These are phyloP conservation scores for Nitzschia sp. DNA, from an alignment of 108 stramenopile genomes.

Conservation along the genomic window DNA sequence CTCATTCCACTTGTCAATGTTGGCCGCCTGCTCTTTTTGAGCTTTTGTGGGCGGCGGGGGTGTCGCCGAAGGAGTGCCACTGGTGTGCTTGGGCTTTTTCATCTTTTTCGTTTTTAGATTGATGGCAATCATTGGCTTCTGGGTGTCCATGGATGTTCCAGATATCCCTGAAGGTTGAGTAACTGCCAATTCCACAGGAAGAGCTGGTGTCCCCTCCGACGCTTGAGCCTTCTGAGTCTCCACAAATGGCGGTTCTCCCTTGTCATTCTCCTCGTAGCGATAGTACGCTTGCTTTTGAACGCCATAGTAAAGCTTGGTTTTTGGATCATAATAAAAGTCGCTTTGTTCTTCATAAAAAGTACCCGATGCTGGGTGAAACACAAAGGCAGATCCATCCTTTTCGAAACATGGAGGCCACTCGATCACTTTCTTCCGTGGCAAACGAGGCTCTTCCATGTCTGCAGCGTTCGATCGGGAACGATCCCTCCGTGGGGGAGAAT, in stretches of 20 bases:
- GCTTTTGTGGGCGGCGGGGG: slow-evolving; percentile 30
- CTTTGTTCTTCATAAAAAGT: slow-evolving; percentile 78
- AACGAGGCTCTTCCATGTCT: not conserved
- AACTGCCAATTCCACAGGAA: not conserved
- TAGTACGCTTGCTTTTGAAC: slow-evolving; percentile 63
- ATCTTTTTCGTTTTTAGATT: slow-evolving; percentile 43
- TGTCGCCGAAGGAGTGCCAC: not conserved
- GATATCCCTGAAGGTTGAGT: slow-evolving; percentile 5
- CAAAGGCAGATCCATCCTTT: slow-evolving; percentile 55
- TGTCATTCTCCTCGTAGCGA: slow-evolving; percentile 37
- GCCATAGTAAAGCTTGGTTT: slow-evolving; percentile 75
- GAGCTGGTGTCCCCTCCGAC: slow-evolving; percentile 2
- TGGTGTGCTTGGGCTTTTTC: slow-evolving; percentile 16
- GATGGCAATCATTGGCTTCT: slow-evolving; percentile 40
- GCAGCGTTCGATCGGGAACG: not conserved
- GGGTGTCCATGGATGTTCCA: not conserved
- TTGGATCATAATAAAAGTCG: slow-evolving; percentile 85
- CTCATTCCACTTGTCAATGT: slow-evolving; percentile 77
- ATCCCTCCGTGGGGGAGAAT: not conserved
- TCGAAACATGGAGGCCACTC: slow-evolving; percentile 84
- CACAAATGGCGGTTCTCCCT: slow-evolving; percentile 31
- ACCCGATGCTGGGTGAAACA: slow-evolving; percentile 72
- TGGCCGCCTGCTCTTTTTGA: slow-evolving; percentile 57
- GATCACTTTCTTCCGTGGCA: not conserved
- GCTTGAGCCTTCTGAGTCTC: slow-evolving; percentile 25